phyloP scores from a whole-genome alignment of 1,284 basidiomycete species.

The Tetrapyrgos nigripes region DNA sequence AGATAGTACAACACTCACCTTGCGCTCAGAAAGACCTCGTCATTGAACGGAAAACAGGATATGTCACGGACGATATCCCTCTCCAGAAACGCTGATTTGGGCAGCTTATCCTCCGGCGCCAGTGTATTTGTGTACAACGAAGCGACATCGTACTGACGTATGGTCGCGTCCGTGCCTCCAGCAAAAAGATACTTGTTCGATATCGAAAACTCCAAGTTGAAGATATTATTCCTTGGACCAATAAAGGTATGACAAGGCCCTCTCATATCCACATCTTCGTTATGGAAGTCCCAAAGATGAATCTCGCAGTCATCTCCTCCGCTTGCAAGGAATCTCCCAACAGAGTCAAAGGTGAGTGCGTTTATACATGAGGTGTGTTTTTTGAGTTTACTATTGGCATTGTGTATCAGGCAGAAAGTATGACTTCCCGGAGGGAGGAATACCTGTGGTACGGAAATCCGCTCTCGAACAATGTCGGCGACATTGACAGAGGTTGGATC shows the following conservation, averaged over 20 bases:
- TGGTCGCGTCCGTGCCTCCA: constrained; percentile 63
- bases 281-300: constrained; percentile 74
- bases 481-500: neutral
- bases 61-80: constrained; percentile 67
- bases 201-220: constrained; percentile 72
- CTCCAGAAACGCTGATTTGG: constrained; percentile 14
- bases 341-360: constrained; percentile 65
- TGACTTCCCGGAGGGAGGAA: neutral
- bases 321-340: constrained; percentile 73
- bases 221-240: constrained; percentile 71
- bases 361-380: constrained; percentile 78
- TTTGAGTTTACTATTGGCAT: constrained; percentile 53
- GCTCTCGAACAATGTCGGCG: neutral
- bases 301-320: constrained; percentile 77
- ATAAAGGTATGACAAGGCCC: constrained; percentile 51
- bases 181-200: constrained; percentile 66
- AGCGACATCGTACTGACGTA: constrained; percentile 65
- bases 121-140: constrained; percentile 2
- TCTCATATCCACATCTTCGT: constrained; percentile 52
- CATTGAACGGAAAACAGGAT: constrained; percentile 66
- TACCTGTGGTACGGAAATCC: neutral
- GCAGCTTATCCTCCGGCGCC: constrained; percentile 4
- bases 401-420: neutral
- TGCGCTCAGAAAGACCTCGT: constrained; percentile 70
- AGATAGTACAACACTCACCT: constrained; percentile 47